Conservation (phyloP, 2,329 filamentous ascomycete species). For the Arthrobotrys musiformis region DNA sequence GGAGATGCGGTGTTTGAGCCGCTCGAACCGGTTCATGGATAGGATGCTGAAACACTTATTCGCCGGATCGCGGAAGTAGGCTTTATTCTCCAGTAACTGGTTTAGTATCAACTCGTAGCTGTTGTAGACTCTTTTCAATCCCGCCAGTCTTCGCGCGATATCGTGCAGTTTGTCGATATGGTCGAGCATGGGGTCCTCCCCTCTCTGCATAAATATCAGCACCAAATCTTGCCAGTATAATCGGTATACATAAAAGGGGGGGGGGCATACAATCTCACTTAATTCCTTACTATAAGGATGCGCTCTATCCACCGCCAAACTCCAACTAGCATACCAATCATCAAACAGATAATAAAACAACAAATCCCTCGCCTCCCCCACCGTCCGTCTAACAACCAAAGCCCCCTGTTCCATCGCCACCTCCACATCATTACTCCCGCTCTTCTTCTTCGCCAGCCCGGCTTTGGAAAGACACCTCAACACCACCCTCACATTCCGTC, state of each 20-base stretch:
- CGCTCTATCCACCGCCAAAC: constrained; percentile 70
- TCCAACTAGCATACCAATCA: constrained; percentile 73
- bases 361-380: constrained; percentile 69
- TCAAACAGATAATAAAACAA: constrained; percentile 76
- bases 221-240: constrained; percentile 61
- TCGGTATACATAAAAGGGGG: background rate
- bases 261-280: constrained; percentile 65
- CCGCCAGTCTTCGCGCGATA: constrained; percentile 71
- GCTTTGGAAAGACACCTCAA: constrained; percentile 58
- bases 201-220: constrained; percentile 65
- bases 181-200: constrained; percentile 65
- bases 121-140: constrained; percentile 72
- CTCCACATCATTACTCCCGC: constrained; percentile 65
- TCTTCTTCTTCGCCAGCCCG: constrained; percentile 65
- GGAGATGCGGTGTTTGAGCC: constrained; percentile 71
- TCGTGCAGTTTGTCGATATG: constrained; percentile 69
- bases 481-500: constrained; percentile 58
- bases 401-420: constrained; percentile 62
- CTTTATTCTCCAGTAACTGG: constrained; percentile 61
- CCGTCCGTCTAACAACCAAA: constrained; percentile 60
- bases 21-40: constrained; percentile 70
- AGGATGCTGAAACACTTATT: constrained; percentile 63
- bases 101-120: constrained; percentile 72
- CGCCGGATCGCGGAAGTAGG: constrained; percentile 68
- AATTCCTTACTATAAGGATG: constrained; percentile 66